Evolutionary conservation across 495 filamentous ascomycete species (phyloP).

Genomic region (Tuber umbilicatum): DNA sequence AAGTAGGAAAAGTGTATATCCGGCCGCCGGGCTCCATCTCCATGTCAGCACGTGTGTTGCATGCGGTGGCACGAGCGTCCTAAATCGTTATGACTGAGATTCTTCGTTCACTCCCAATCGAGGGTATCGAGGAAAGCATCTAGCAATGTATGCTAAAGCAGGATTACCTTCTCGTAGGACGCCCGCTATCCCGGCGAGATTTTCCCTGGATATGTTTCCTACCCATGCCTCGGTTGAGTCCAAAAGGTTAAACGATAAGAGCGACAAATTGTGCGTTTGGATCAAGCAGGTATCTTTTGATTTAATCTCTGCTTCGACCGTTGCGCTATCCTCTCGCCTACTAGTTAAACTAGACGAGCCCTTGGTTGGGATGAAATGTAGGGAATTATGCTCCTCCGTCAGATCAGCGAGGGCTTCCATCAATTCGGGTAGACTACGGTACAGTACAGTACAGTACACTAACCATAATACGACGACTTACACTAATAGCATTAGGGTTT

Average conservation of each 20-base stretch:
- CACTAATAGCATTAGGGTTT: neutral
- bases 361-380: neutral
- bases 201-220: neutral
- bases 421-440: neutral
- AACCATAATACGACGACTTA: neutral
- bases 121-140: neutral
- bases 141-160: neutral
- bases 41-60: slow-evolving; percentile 13
- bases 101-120: neutral
- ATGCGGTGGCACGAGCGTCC: slow-evolving; percentile 4
- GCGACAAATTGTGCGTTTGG: neutral
- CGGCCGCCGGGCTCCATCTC: slow-evolving; percentile 16
- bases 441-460: too few species aligned
- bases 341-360: neutral
- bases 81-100: neutral
- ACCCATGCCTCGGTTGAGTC: neutral
- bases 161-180: neutral
- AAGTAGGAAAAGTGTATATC: slow-evolving; percentile 7
- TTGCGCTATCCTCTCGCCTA: neutral
- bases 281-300: neutral
- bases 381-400: neutral
- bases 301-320: neutral
- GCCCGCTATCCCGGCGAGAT: neutral
- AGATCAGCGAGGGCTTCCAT: neutral
- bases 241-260: neutral